Evolutionary conservation across 1,139 yeast genomes (phyloP).

Genomic region (Suhomyces atakaporum): DNA sequence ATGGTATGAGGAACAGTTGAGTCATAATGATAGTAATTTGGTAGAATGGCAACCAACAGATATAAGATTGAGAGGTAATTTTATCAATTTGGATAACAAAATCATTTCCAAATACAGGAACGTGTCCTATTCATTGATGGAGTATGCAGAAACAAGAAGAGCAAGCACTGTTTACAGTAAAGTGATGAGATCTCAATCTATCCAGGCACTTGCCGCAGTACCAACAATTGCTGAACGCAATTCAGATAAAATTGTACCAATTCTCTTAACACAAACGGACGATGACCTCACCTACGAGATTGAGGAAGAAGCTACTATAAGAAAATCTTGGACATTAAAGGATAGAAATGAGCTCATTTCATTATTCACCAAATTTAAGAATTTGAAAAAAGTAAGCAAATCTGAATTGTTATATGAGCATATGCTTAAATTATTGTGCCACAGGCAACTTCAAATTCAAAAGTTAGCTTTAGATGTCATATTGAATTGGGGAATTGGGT

Average conservation of each 20-base stretch:
- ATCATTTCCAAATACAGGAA: slow-evolving; percentile 26
- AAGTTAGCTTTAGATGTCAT: slow-evolving; percentile 71
- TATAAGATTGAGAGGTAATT: slow-evolving; percentile 30
- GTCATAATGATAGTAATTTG: slow-evolving; percentile 22
- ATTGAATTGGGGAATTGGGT: slow-evolving; percentile 62
- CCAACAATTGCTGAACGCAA: slow-evolving; percentile 71
- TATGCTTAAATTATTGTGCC: slow-evolving; percentile 59
- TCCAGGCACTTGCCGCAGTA: slow-evolving; percentile 51
- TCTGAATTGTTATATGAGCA: slow-evolving; percentile 56
- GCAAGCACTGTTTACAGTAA: slow-evolving; percentile 37
- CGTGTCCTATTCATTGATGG: slow-evolving; percentile 34
- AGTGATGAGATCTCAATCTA: slow-evolving; percentile 48
- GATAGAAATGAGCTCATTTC: slow-evolving; percentile 66
- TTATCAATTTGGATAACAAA: slow-evolving; percentile 23
- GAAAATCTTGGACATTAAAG: slow-evolving; percentile 52
- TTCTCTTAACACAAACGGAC: slow-evolving; percentile 38
- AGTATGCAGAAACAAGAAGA: slow-evolving; percentile 33
- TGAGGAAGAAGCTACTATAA: slow-evolving; percentile 16
- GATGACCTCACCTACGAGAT: slow-evolving; percentile 28
- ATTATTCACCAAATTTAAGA: slow-evolving; percentile 64
- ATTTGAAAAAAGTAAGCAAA: slow-evolving; percentile 55
- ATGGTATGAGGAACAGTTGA: slow-evolving; percentile 15
- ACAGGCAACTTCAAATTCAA: slow-evolving; percentile 65
- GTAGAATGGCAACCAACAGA: slow-evolving; percentile 37
- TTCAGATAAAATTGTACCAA: slow-evolving; percentile 56